Evolutionary conservation across 768 basidiomycete genomes (phyloP).

Genomic region (Leccinum boreale): DNA sequence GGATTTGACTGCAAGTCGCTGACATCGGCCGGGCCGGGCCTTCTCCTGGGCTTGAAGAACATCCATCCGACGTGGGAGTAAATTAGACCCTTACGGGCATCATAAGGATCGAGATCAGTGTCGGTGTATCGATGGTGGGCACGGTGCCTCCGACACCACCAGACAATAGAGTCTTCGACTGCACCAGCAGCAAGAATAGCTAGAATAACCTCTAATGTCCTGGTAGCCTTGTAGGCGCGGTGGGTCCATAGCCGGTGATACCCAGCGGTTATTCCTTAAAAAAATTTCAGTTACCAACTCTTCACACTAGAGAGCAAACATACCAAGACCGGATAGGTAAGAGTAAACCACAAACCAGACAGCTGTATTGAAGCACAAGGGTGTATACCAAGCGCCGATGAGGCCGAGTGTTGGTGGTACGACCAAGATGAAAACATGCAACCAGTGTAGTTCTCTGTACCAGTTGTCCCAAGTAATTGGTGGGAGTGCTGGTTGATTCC

Average conservation of each 20-base stretch:
- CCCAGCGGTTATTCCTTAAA: constrained; percentile 72
- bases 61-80: constrained; percentile 89
- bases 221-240: constrained; percentile 84
- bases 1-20: constrained; percentile 74
- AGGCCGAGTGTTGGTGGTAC: constrained; percentile 4
- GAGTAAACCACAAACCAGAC: constrained; percentile 36
- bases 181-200: constrained; percentile 85
- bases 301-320: constrained; percentile 25
- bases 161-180: constrained; percentile 91
- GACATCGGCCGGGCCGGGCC: constrained; percentile 82
- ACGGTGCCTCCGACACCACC: constrained; percentile 95
- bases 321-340: constrained; percentile 72
- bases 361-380: background rate
- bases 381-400: constrained; percentile 2
- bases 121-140: constrained; percentile 95
- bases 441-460: constrained; percentile 9
- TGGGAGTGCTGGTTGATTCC: constrained; percentile 3
- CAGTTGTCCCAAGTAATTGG: constrained; percentile 12
- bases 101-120: constrained; percentile 91
- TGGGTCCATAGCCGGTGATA: constrained; percentile 97
- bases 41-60: constrained; percentile 81
- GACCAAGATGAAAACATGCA: constrained; percentile 3
- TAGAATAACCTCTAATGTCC: constrained; percentile 78
- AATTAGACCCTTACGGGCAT: constrained; percentile 79
- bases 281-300: background rate